phyloP scores from a whole-genome alignment of 495 filamentous ascomycete genomes.

The Trichoderma orchidacearum region DNA sequence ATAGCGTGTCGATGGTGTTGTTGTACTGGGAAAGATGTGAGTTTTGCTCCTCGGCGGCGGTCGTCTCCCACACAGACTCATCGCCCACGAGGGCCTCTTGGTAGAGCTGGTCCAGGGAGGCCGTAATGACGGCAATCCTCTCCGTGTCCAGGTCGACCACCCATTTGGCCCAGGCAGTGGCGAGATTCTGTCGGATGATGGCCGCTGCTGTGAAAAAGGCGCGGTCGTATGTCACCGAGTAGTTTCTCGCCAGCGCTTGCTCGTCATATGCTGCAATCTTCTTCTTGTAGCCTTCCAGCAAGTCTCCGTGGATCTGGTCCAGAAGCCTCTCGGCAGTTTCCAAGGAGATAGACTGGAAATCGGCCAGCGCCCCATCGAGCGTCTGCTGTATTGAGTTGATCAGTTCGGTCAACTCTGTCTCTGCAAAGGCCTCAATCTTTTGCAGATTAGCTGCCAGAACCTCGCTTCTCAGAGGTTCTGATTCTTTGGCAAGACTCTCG shows the following conservation, averaged over 20 bases:
- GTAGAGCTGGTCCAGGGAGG: neutral
- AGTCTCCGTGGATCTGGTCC: neutral
- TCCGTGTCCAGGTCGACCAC: neutral
- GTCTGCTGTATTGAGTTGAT: neutral
- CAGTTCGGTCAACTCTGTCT: neutral
- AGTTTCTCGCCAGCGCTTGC: neutral
- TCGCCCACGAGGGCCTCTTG: neutral
- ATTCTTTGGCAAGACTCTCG: neutral
- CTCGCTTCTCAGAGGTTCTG: neutral
- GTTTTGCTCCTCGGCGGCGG: neutral
- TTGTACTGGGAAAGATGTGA: neutral
- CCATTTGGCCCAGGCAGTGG: neutral
- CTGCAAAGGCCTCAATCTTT: neutral
- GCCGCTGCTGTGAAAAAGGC: neutral
- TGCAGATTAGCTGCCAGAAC: neutral
- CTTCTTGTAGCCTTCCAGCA: neutral
- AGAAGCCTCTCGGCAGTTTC: neutral
- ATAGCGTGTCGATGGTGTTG: neutral
- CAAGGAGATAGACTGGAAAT: neutral
- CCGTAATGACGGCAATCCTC: neutral
- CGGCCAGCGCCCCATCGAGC: neutral
- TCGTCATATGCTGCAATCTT: neutral
- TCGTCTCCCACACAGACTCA: neutral
- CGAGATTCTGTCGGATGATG: neutral
- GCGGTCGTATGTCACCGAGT: neutral